Base-by-base conservation (phyloP, 768 basidiomycete genomes). In the Boletales sp. region DNA sequence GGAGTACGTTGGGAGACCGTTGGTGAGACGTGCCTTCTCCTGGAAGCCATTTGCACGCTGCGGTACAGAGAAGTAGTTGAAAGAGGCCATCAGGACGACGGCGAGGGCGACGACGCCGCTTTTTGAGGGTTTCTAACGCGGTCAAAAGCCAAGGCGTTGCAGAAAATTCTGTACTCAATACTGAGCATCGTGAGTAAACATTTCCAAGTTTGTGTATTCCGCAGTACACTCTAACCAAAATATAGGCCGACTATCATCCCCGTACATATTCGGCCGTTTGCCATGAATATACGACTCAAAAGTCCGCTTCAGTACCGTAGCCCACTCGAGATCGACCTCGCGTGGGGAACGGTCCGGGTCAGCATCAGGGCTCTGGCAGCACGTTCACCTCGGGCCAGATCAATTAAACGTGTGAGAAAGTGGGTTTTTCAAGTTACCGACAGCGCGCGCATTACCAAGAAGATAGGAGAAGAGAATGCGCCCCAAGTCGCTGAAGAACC, bases 391-490 rank as follows among this genome's bases (percentile, higher is more conserved):
- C 14, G 34, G 13, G 34, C 34, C 34, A 15, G 34, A 34, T 34
- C 13, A 15, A 34, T 34, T 15, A 34, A 7, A 6, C 34, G 15
- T 12, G 34, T 34, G 34, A 34, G 34, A 5, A 34, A 34, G 13
- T 3, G 1, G 33, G 12, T 2, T 28, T 28, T 9, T 34, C 33
- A 34, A 3, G 34, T 34, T 7, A 15, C 13, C 11, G 34, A 14
- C 34, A 34, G 13, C 13, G 12, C 12, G 2, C 14, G 34, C 11
- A 13, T 15, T 46, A 89, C 90, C 90, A 91, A 70, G 86, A 90
- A 63, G 92, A 69, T 95, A 95, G 3, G 89, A 92, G 65, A 88
- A 94, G n/a, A n/a, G n/a, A n/a, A n/a, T n/a, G n/a, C n/a, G n/a
- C n/a, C n/a, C n/a, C 3, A 91, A 87, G 25, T 9, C 33, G 5